phyloP scores from a whole-genome alignment of 176 grass and related monocot genomes.

The Alopecurus myosuroides region DNA sequence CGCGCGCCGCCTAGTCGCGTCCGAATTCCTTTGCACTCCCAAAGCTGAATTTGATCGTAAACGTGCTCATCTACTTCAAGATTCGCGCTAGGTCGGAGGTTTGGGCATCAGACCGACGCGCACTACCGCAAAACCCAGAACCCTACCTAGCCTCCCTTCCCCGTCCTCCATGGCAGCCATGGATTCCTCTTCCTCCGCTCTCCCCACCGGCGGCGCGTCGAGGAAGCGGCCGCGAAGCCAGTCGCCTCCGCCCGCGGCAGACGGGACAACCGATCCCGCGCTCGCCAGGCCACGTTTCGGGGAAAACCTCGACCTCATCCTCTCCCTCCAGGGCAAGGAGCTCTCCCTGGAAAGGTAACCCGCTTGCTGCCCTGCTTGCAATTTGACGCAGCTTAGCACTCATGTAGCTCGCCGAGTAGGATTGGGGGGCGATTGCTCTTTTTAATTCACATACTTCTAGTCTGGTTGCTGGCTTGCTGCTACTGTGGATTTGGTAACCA shows the following conservation, averaged over 20 bases:
- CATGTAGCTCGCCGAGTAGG: background rate
- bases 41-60: no score
- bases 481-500: conserved; percentile 4
- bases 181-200: conserved; percentile 9
- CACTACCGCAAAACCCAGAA: conserved; percentile 45
- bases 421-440: background rate
- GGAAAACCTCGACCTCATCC: conserved; percentile 72
- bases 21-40: no score
- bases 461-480: background rate
- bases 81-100: background rate
- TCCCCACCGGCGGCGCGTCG: background rate
- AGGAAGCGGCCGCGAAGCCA: conserved; percentile 40
- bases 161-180: conserved; percentile 16
- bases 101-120: background rate
- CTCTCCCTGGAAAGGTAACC: conserved; percentile 58
- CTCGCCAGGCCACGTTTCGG: background rate
- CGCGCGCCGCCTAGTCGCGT: no score
- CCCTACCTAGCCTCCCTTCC: conserved; percentile 24
- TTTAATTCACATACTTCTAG: background rate
- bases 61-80: background rate
- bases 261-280: background rate
- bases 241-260: background rate
- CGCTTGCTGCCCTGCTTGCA: background rate
- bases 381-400: background rate
- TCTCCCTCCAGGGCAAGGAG: conserved; percentile 80